phyloP scores from a whole-genome alignment of 2,329 filamentous ascomycete species.

The Aureobasidium uvarum region DNA sequence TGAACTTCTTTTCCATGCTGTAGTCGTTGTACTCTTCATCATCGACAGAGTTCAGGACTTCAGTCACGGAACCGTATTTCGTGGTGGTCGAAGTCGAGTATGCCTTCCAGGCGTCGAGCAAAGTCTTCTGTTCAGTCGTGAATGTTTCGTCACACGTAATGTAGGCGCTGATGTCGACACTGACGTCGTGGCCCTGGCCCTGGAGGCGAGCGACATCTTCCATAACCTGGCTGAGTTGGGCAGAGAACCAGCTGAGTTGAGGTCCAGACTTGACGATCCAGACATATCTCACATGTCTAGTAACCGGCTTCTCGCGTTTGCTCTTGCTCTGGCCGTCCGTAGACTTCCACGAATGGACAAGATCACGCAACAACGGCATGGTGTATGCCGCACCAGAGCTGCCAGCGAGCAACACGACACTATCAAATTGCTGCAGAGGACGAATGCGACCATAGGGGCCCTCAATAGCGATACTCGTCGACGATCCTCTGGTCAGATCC shows the following conservation, averaged over 20 bases:
- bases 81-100: slow-evolving; percentile 31
- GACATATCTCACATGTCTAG: slow-evolving; percentile 54
- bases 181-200: slow-evolving; percentile 40
- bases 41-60: slow-evolving; percentile 26
- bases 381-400: slow-evolving; percentile 61
- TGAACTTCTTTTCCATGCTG: slow-evolving; percentile 8
- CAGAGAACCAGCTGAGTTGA: slow-evolving; percentile 54
- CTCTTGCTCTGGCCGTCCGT: slow-evolving; percentile 34
- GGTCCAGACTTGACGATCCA: slow-evolving; percentile 59
- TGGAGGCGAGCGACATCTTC: slow-evolving; percentile 46
- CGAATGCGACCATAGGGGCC: slow-evolving; percentile 36
- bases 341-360: slow-evolving; percentile 45
- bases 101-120: slow-evolving; percentile 31
- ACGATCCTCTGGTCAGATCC: not conserved
- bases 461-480: slow-evolving; percentile 31
- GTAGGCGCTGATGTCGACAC: slow-evolving; percentile 55
- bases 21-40: slow-evolving; percentile 25
- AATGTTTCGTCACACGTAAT: slow-evolving; percentile 55
- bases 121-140: slow-evolving; percentile 43
- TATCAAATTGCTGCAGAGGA: slow-evolving; percentile 58
- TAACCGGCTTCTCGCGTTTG: slow-evolving; percentile 37
- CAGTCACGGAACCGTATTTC: slow-evolving; percentile 32
- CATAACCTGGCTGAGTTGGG: slow-evolving; percentile 49
- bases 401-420: slow-evolving; percentile 58
- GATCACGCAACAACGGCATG: slow-evolving; percentile 55